Percentiles rank a stretch among this genome's conserved stretches.
Conservation (phyloP, 768 basidiomycete species). For the Phanerodontia chrysosporium region DNA sequence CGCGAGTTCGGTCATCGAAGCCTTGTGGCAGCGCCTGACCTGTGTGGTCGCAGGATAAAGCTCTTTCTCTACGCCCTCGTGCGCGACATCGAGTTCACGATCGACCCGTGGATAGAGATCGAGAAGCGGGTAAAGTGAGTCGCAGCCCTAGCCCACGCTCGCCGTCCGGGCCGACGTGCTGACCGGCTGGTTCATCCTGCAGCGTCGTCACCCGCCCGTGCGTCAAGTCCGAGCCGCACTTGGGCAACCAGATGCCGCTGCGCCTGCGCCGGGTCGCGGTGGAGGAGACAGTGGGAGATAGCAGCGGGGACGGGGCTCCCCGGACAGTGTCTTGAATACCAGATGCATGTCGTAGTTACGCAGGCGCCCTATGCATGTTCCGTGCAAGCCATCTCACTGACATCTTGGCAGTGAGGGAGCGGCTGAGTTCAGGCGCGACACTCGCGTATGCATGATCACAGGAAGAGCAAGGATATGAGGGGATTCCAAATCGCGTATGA, state of each 20-base stretch:
- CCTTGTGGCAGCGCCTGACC: no score
- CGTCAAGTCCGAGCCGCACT: constrained; percentile 48
- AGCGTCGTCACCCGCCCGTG: constrained; percentile 56
- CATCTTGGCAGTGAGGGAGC: no score
- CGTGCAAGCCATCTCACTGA: no score
- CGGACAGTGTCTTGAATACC: no score
- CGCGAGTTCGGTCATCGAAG: no score
- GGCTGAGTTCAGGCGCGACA: no score
- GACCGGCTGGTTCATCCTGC: not conserved
- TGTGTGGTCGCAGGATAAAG: constrained; percentile 47
- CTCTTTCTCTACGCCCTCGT: constrained; percentile 55
- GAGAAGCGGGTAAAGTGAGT: constrained; percentile 65
- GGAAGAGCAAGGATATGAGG: no score
- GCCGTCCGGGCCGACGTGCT: no score
- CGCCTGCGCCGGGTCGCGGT: constrained; percentile 32
- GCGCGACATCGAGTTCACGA: constrained; percentile 51
- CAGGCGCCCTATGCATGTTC: no score
- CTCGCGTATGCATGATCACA: no score
- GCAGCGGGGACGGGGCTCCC: not conserved
- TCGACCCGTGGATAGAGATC: constrained; percentile 48
- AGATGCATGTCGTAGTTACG: no score
- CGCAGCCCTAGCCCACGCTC: constrained; percentile 7
- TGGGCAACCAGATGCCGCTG: constrained; percentile 61
- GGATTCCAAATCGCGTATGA: no score
- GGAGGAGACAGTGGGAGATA: not conserved